These are phyloP conservation scores for Calcarisporium arbuscula DNA, from an alignment of 2,329 filamentous ascomycete species.

Conservation along the genomic window DNA sequence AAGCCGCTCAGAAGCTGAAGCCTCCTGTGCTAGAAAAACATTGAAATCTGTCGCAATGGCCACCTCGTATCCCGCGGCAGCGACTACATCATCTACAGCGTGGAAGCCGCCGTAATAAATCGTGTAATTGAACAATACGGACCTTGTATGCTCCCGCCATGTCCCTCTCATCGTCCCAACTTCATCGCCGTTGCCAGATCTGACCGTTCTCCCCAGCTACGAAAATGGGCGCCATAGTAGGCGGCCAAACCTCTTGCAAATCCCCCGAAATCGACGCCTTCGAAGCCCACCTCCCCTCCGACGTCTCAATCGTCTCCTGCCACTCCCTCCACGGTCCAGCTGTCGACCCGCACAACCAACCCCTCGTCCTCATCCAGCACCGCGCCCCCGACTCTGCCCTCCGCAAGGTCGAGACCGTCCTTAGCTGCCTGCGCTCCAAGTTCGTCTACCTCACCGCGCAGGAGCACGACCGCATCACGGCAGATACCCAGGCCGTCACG, in stretches of 20 bases:
- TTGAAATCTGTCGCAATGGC: slow-evolving; percentile 89
- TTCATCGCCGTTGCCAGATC: slow-evolving; percentile 1
- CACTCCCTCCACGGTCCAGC: slow-evolving; percentile 94
- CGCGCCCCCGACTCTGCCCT: slow-evolving; percentile 74
- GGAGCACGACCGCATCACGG: slow-evolving; percentile 93
- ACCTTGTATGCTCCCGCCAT: slow-evolving; percentile 59
- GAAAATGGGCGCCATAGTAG: slow-evolving; percentile 90
- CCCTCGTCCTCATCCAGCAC: slow-evolving; percentile 89
- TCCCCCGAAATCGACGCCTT: slow-evolving; percentile 93
- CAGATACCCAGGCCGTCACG: slow-evolving; percentile 95
- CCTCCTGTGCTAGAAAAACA: slow-evolving; percentile 51
- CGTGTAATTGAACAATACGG: slow-evolving; percentile 82
- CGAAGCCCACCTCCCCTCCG: slow-evolving; percentile 75
- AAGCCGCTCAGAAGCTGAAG: slow-evolving; percentile 39
- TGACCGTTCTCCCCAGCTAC: slow-evolving; percentile 62
- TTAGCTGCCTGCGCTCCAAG: slow-evolving; percentile 78
- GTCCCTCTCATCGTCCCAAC: neutral
- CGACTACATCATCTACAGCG: slow-evolving; percentile 98
- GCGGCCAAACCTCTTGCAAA: slow-evolving; percentile 97
- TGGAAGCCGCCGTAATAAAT: slow-evolving; percentile 88
- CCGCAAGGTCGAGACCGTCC: slow-evolving; percentile 69
- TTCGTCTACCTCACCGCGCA: slow-evolving; percentile 80
- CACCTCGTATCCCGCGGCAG: slow-evolving; percentile 92
- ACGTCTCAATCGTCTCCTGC: slow-evolving; percentile 91
- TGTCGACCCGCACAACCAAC: slow-evolving; percentile 82